Base-by-base conservation (phyloP, 148 eudicot genomes). In the Fagopyrum tataricum region DNA sequence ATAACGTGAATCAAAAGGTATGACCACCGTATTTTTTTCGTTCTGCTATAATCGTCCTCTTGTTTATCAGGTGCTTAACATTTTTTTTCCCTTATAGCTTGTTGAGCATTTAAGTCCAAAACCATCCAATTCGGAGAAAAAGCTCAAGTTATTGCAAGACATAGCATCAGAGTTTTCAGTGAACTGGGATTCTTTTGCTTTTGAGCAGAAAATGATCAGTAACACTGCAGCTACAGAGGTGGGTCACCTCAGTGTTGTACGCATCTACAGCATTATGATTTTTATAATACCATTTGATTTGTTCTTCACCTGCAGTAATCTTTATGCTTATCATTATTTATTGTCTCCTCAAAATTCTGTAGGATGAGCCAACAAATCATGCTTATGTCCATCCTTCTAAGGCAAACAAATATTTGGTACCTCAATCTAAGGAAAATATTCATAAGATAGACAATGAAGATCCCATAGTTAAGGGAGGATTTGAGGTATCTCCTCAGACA, bases 91-190 rank as follows among this genome's bases (percentile, higher is more conserved):
- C 73, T 37, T 72, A 41, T 82, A 95, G 99, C 88, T 95, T 78
- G 85, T 81, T 72, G 90, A 95, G 80, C 87, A 84, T 68, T 72
- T 88, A 70, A 81, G 87, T 78, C 78, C 85, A 46, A 88, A 82
- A 75, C 86, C 93, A 41, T 84, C 93, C 20, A 73, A 84, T 5
- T 59, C 70, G 67, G 96, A 91, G 78, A 87, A 86, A 79, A 90
- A 85, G 79, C 74, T 91, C 76, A 82, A 91, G 84, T 71, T 95
- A 21, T 73, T 95, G 83, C 85, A 84, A 81, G 94, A 90, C 51
- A 91, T 95, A 79, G 90, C 94, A 74, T 83, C 72, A 41, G 99
- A 95, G 78, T 90, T 78, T 74, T 88, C 90, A 17, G 80, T 95
- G 55, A 80, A 72, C 74, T 95, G 99, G 99, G 91, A 95, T 77